Percentiles rank a stretch among this genome's conserved stretches.
Evolutionary conservation across 257 asterid genomes (phyloP).

Genomic region (Ajuga chamaepitys): DNA sequence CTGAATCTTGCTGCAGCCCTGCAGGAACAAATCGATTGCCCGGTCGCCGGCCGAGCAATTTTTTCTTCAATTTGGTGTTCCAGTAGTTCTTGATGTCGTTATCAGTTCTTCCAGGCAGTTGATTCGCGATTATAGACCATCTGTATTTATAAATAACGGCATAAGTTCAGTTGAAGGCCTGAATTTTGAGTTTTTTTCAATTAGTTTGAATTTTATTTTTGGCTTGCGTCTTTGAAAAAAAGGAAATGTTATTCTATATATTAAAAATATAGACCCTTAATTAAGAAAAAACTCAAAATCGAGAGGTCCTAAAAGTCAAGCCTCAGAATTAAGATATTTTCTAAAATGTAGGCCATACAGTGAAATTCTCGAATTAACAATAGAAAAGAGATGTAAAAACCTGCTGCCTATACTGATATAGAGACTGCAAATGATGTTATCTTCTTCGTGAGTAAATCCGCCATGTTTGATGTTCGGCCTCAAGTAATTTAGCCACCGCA

Average conservation of each 20-base stretch:
- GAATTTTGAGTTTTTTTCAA: too few relatives aligned
- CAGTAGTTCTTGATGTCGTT: conserved; percentile 87
- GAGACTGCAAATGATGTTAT: conserved; percentile 80
- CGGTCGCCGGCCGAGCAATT: conserved; percentile 60
- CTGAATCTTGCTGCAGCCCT: conserved; percentile 19
- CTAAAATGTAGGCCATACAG: too few relatives aligned
- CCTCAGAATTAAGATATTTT: too few relatives aligned
- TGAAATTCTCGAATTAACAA: too few relatives aligned
- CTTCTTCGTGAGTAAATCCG: conserved; percentile 93
- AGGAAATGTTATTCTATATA: too few relatives aligned
- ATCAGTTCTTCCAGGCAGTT: conserved; percentile 82
- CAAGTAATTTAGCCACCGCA: conserved; percentile 75
- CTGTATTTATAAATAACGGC: too few relatives aligned
- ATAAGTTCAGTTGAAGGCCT: too few relatives aligned
- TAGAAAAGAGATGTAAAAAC: conserved; percentile 25
- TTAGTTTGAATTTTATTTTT: too few relatives aligned
- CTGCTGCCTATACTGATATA: conserved; percentile 97
- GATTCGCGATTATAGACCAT: conserved; percentile 93
- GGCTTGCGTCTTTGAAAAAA: too few relatives aligned
- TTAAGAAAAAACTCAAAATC: too few relatives aligned
- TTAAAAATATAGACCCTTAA: too few relatives aligned
- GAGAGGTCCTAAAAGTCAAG: too few relatives aligned
- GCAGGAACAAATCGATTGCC: conserved; percentile 17
- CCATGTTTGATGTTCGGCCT: conserved; percentile 88
- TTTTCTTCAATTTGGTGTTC: conserved; percentile 77